Conservation (phyloP, 148 eudicot genomes). For the Spergularia marina region DNA sequence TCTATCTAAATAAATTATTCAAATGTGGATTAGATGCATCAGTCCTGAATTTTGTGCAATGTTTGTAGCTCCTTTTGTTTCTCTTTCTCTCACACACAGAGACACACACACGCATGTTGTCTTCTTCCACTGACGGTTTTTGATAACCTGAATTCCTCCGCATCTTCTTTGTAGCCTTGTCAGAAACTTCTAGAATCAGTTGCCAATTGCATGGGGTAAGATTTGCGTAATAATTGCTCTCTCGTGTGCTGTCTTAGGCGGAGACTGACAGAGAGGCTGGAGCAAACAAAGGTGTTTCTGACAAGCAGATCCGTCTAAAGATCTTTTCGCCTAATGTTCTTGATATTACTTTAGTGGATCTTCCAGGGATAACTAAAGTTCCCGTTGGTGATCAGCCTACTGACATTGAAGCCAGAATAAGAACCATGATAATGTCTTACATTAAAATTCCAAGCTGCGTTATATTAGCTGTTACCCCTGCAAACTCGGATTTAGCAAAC, state of each 20-base stretch:
- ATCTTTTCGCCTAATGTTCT: constrained; percentile 89
- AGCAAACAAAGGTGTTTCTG: constrained; percentile 77
- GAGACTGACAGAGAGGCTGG: constrained; percentile 96
- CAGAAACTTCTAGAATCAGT: not conserved
- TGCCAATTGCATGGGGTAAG: not conserved
- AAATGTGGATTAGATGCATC: not conserved
- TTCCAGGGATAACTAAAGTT: constrained; percentile 88
- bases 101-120: no score
- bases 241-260: constrained; percentile 40
- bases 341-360: constrained; percentile 86
- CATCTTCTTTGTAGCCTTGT: not conserved
- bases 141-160: not conserved
- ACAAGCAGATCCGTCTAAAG: constrained; percentile 81
- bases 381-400: constrained; percentile 97
- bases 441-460: constrained; percentile 68
- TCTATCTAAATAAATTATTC: not conserved
- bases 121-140: not conserved
- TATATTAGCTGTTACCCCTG: constrained; percentile 90
- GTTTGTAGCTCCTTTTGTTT: no score
- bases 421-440: constrained; percentile 87
- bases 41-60: no score
- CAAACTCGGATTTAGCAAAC: constrained; percentile 85
- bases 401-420: constrained; percentile 82
- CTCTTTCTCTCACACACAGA: no score
- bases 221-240: not conserved